phyloP scores from a whole-genome alignment of 1,284 basidiomycete genomes.

The Pascua sp. region DNA sequence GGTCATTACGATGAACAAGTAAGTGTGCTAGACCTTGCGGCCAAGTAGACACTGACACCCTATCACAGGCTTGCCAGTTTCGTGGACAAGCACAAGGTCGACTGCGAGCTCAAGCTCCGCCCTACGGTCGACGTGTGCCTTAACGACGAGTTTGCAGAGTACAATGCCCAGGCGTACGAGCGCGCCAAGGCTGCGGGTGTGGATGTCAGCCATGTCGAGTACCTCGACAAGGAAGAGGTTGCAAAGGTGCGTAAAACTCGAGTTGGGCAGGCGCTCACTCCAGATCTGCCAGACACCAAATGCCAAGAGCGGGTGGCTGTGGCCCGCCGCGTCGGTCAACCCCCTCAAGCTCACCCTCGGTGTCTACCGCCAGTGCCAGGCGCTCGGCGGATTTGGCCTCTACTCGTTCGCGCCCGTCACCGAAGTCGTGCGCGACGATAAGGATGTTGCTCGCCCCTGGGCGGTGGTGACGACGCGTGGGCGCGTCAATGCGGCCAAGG shows the following conservation, averaged over 20 bases:
- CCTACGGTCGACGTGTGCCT: constrained; percentile 35
- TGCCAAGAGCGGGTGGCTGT: constrained; percentile 24
- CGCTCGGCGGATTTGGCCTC: constrained; percentile 24
- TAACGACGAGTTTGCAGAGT: constrained; percentile 30
- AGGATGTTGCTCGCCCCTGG: constrained; percentile 13
- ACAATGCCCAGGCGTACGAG: constrained; percentile 18
- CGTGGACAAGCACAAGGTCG: constrained; percentile 26
- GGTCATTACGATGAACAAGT: background rate
- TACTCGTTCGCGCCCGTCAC: constrained; percentile 13
- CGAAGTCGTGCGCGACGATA: constrained; percentile 21
- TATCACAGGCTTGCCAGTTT: constrained; percentile 23
- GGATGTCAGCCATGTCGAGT: constrained; percentile 17
- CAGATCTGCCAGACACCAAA: constrained; percentile 20
- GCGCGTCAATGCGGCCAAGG: constrained; percentile 17
- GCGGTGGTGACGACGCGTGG: constrained; percentile 33
- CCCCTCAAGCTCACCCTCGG: constrained; percentile 35
- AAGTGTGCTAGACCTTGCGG: background rate
- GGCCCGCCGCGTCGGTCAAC: constrained; percentile 37
- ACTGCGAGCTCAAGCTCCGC: constrained; percentile 36
- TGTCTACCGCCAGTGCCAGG: constrained; percentile 22
- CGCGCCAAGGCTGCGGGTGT: constrained; percentile 21
- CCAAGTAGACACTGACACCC: too few species aligned
- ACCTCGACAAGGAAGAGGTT: constrained; percentile 10
- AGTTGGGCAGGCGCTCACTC: background rate
- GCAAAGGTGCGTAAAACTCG: constrained; percentile 15